Percentiles rank a stretch among this genome's conserved stretches.
Evolutionary conservation across 495 filamentous ascomycete genomes (phyloP).

Genomic region (Daldinia caldariorum): DNA sequence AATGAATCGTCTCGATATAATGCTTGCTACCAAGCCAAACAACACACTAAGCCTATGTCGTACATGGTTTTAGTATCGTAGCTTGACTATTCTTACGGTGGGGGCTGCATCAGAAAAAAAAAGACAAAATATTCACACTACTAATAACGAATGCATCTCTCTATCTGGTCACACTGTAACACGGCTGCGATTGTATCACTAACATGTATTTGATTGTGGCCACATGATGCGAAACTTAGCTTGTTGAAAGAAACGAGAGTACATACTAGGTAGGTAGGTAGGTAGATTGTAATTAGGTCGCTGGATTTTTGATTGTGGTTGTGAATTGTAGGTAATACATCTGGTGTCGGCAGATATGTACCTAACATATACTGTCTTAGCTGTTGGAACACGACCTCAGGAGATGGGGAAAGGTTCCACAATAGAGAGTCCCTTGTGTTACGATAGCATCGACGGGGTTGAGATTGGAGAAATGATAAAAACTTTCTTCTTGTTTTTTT

Average conservation of each 20-base stretch:
- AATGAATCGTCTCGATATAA: background rate
- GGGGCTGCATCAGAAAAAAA: constrained; percentile 15
- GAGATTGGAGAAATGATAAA: background rate
- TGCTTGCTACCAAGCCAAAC: background rate
- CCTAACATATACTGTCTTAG: constrained; percentile 32
- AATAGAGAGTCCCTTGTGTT: constrained; percentile 21
- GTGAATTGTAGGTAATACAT: no score
- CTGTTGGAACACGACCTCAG: constrained; percentile 37
- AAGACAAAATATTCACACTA: constrained; percentile 1
- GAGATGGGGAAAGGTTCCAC: constrained; percentile 28
- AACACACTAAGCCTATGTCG: background rate
- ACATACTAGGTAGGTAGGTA: no score
- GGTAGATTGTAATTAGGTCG: background rate
- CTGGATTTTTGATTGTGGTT: constrained; percentile 16
- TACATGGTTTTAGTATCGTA: constrained; percentile 11
- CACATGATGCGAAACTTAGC: constrained; percentile 21
- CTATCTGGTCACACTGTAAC: constrained; percentile 22
- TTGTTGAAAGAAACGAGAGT: no score
- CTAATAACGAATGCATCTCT: background rate
- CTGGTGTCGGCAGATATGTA: constrained; percentile 23
- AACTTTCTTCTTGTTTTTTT: background rate
- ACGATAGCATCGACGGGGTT: constrained; percentile 12
- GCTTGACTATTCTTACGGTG: constrained; percentile 23
- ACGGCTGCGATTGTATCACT: constrained; percentile 20
- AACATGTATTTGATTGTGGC: constrained; percentile 25